phyloP scores from a whole-genome alignment of 2,329 filamentous ascomycete species.

The Fonsecaea erecta region DNA sequence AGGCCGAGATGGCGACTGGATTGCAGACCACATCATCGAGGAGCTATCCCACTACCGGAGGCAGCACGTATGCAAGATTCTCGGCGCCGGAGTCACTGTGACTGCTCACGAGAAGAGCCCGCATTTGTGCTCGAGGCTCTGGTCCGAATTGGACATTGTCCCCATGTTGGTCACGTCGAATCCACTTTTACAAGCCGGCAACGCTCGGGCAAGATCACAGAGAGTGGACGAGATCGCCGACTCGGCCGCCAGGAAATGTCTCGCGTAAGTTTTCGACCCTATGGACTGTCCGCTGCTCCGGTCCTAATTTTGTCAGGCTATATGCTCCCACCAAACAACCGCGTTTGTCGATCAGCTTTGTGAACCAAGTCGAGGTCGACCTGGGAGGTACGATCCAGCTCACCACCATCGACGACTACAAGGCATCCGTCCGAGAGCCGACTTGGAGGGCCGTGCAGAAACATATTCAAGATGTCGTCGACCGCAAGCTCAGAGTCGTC shows the following conservation, averaged over 20 bases:
- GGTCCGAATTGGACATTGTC: slow-evolving; percentile 76
- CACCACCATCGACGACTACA: slow-evolving; percentile 62
- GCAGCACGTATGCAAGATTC: slow-evolving; percentile 63
- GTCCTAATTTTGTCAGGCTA: slow-evolving; percentile 52
- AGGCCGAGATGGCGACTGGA: slow-evolving; percentile 22
- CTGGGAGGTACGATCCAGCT: slow-evolving; percentile 67
- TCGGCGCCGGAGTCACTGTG: slow-evolving; percentile 71
- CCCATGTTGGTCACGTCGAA: slow-evolving; percentile 65
- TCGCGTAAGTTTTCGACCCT: slow-evolving; percentile 60
- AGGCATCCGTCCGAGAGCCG: slow-evolving; percentile 61
- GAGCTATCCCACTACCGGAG: slow-evolving; percentile 26
- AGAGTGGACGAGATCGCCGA: slow-evolving; percentile 81
- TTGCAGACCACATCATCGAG: slow-evolving; percentile 30
- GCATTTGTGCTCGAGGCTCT: slow-evolving; percentile 70
- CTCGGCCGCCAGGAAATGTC: slow-evolving; percentile 77
- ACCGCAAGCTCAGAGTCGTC: slow-evolving; percentile 69
- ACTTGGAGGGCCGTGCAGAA: slow-evolving; percentile 71
- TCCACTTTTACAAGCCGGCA: slow-evolving; percentile 42
- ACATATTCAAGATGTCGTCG: slow-evolving; percentile 66
- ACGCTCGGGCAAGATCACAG: slow-evolving; percentile 48
- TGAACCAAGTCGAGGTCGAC: slow-evolving; percentile 73
- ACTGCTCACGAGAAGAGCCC: slow-evolving; percentile 66
- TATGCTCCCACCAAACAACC: slow-evolving; percentile 76
- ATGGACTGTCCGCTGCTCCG: background rate
- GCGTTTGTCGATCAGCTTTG: slow-evolving; percentile 67